These are phyloP conservation scores for Boletus rufocinnamomeus DNA, from an alignment of 768 basidiomycete genomes.

Conservation along the genomic window DNA sequence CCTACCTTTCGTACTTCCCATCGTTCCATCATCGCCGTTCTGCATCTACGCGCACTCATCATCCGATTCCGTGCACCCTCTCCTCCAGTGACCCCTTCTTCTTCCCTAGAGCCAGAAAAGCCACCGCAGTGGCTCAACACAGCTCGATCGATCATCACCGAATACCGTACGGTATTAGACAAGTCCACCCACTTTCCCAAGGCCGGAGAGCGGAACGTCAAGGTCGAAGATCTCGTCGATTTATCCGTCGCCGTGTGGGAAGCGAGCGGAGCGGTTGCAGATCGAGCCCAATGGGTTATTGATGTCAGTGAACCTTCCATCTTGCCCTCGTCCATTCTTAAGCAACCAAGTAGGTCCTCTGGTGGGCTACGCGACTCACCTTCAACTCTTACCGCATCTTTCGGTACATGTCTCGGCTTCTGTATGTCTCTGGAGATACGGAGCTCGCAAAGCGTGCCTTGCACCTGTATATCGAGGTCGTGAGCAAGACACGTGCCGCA, in stretches of 20 bases:
- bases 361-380: conserved; percentile 93
- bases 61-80: conserved; percentile 42
- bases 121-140: conserved; percentile 61
- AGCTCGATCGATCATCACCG: conserved; percentile 65
- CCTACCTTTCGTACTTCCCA: conserved; percentile 75
- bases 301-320: conserved; percentile 55
- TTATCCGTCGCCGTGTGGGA: conserved; percentile 83
- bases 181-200: conserved; percentile 74
- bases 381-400: conserved; percentile 89
- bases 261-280: conserved; percentile 60
- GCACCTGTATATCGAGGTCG: conserved; percentile 79
- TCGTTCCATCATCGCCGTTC: conserved; percentile 63
- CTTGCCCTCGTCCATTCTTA: not conserved
- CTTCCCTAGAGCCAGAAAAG: conserved; percentile 28
- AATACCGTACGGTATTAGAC: conserved; percentile 69
- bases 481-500: conserved; percentile 74
- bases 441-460: conserved; percentile 73
- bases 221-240: conserved; percentile 84
- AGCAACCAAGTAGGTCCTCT: conserved; percentile 61
- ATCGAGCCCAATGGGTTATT: conserved; percentile 74
- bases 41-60: conserved; percentile 76
- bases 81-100: conserved; percentile 16
- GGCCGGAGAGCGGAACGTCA: conserved; percentile 75
- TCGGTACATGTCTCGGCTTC: conserved; percentile 79
- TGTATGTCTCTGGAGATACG: conserved; percentile 60